phyloP scores from a whole-genome alignment of 2,329 filamentous ascomycete genomes.

The Aspergillus awamori region DNA sequence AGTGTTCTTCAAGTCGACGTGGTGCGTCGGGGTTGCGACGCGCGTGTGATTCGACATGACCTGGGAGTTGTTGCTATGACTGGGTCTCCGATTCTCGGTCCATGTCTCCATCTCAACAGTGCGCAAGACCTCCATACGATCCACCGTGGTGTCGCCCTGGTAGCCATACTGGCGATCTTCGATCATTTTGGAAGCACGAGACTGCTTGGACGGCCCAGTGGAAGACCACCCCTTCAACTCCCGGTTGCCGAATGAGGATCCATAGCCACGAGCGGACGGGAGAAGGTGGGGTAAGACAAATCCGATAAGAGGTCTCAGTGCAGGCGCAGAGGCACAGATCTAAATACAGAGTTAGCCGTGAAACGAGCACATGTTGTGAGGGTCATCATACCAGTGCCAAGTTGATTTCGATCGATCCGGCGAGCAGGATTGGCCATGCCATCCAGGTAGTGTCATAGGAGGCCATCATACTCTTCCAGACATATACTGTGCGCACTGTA shows the following conservation, averaged over 20 bases:
- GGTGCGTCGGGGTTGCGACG: conserved; percentile 16
- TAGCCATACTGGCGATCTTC: conserved; percentile 18
- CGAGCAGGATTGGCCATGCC: conserved; percentile 37
- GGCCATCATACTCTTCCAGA: conserved; percentile 36
- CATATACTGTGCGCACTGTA: conserved; percentile 38
- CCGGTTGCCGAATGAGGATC: conserved; percentile 21
- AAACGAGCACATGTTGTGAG: not conserved
- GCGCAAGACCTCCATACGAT: conserved; percentile 36
- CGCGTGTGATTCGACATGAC: conserved; percentile 22
- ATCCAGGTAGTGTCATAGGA: conserved; percentile 40
- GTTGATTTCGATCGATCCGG: conserved; percentile 39
- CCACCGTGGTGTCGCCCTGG: conserved; percentile 19
- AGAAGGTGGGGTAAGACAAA: conserved; percentile 38
- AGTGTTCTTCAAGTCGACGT: conserved; percentile 24
- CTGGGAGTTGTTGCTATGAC: conserved; percentile 21
- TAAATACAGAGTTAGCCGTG: conserved; percentile 17
- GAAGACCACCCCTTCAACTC: conserved; percentile 29
- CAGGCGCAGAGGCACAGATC: conserved; percentile 43
- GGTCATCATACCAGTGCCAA: conserved; percentile 36
- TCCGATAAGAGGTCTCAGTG: conserved; percentile 38
- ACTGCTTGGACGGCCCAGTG: conserved; percentile 26
- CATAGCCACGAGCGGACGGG: conserved; percentile 28
- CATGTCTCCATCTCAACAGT: conserved; percentile 42
- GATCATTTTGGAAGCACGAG: conserved; percentile 11
- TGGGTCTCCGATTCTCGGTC: conserved; percentile 28